A percentile compares a stretch with the other conserved stretches of the same genome.
phyloP scores from a whole-genome alignment of 2,329 filamentous ascomycete species.

The Bipolaris oryzae region DNA sequence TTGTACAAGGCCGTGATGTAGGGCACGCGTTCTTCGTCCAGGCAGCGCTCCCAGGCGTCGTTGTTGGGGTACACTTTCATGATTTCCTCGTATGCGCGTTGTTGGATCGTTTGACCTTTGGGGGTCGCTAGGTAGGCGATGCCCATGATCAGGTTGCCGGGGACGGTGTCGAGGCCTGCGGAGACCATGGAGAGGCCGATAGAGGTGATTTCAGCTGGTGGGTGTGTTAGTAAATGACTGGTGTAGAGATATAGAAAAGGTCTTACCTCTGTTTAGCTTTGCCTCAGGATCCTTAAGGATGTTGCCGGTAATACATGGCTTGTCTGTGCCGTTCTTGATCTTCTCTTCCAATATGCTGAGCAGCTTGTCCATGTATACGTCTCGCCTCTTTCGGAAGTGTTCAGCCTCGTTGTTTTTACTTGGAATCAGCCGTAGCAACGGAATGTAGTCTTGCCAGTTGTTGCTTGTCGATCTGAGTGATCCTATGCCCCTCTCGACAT shows the following conservation, averaged over 20 bases:
- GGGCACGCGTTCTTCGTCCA: slow-evolving; percentile 74
- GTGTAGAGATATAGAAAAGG: neutral
- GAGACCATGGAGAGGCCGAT: slow-evolving; percentile 84
- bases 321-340: slow-evolving; percentile 67
- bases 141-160: slow-evolving; percentile 79
- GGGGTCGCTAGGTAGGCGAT: slow-evolving; percentile 74
- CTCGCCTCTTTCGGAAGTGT: slow-evolving; percentile 70
- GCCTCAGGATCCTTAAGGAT: slow-evolving; percentile 73
- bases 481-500: slow-evolving; percentile 76
- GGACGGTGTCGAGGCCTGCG: slow-evolving; percentile 80
- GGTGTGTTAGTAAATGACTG: slow-evolving; percentile 11
- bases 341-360: slow-evolving; percentile 65
- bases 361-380: slow-evolving; percentile 68
- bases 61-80: slow-evolving; percentile 72
- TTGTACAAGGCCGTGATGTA: slow-evolving; percentile 81
- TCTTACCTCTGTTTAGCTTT: slow-evolving; percentile 68
- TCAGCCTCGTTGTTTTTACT: slow-evolving; percentile 66
- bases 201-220: slow-evolving; percentile 73
- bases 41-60: slow-evolving; percentile 76
- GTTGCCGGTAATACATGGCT: slow-evolving; percentile 71
- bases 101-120: slow-evolving; percentile 72
- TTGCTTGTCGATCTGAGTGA: slow-evolving; percentile 80
- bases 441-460: slow-evolving; percentile 87
- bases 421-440: slow-evolving; percentile 69
- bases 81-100: slow-evolving; percentile 72